These are phyloP conservation scores for Talaromyces nanjingensis DNA, from an alignment of 495 filamentous ascomycete genomes.

Conservation along the genomic window DNA sequence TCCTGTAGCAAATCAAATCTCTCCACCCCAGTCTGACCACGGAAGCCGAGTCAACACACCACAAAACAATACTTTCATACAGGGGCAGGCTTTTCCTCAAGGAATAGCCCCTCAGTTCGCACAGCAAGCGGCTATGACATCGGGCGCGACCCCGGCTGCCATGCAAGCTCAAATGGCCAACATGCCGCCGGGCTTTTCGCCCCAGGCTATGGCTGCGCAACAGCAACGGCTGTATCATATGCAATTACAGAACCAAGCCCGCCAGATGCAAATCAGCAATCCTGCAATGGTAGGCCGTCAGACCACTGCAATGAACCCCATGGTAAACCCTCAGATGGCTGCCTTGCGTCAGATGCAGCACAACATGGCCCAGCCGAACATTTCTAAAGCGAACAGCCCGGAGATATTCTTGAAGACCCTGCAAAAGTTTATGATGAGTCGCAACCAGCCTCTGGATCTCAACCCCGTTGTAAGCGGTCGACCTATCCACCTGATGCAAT, in stretches of 20 bases:
- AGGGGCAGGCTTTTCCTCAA: constrained; percentile 48
- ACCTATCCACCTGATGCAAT: constrained; percentile 59
- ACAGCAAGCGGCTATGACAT: constrained; percentile 30
- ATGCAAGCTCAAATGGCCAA: constrained; percentile 36
- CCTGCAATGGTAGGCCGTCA: constrained; percentile 36
- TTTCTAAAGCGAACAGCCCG: constrained; percentile 49
- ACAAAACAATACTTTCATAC: constrained; percentile 61
- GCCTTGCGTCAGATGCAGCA: constrained; percentile 54
- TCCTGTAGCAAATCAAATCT: constrained; percentile 68
- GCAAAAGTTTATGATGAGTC: constrained; percentile 61
- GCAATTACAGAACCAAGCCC: constrained; percentile 53
- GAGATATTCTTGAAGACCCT: constrained; percentile 73
- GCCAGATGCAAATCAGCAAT: constrained; percentile 58
- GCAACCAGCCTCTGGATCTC: constrained; percentile 59
- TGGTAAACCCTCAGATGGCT: constrained; percentile 43
- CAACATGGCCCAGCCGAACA: constrained; percentile 50
- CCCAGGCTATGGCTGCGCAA: constrained; percentile 41
- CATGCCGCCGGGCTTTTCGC: constrained; percentile 42
- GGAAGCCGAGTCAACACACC: constrained; percentile 66
- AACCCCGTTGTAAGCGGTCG: constrained; percentile 66
- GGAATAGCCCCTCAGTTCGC: constrained; percentile 54
- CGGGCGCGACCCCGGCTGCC: constrained; percentile 23
- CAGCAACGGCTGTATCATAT: constrained; percentile 47
- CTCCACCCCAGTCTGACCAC: constrained; percentile 72
- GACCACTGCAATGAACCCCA: constrained; percentile 33